Conservation (phyloP, 192 early-diverging fungal genomes). For the Gaertneriomyces semiglobifer region DNA sequence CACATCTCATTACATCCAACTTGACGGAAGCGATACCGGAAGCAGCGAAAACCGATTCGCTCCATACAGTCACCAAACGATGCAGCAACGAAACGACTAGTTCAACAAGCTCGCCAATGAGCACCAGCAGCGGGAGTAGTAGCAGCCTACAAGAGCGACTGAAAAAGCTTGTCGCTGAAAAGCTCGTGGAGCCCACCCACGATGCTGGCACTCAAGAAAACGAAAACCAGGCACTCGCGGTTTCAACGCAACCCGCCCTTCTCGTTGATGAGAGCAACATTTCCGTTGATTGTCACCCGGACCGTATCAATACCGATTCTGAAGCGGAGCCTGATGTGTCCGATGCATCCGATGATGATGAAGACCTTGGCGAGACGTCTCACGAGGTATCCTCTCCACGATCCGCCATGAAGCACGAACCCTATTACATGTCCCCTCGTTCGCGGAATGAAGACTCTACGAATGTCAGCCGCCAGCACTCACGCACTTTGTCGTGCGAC, state of each 20-base stretch:
- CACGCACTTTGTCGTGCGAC: constrained; percentile 14
- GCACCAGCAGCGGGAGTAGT: not conserved
- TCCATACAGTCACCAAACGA: too few species aligned
- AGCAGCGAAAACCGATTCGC: too few species aligned
- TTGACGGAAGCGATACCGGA: too few species aligned
- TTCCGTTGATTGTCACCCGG: constrained; percentile 13
- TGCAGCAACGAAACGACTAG: too few species aligned
- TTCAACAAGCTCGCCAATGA: not conserved
- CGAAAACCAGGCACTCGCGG: not conserved
- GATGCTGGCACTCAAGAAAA: not conserved
- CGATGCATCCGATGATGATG: too few species aligned
- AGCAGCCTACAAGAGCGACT: not conserved
- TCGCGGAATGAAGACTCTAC: too few species aligned
- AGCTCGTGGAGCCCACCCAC: not conserved
- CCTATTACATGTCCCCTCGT: too few species aligned
- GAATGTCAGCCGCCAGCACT: not conserved
- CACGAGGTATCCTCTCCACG: too few species aligned
- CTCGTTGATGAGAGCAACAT: constrained; percentile 14
- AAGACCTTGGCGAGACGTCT: too few species aligned
- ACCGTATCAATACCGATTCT: not conserved
- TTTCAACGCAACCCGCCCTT: not conserved
- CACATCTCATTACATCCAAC: too few species aligned
- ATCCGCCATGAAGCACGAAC: too few species aligned
- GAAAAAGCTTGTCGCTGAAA: not conserved
- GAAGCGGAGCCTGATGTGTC: not conserved